These are phyloP conservation scores for Plectranthus barbatus DNA, from an alignment of 257 asterid species.

Conservation along the genomic window DNA sequence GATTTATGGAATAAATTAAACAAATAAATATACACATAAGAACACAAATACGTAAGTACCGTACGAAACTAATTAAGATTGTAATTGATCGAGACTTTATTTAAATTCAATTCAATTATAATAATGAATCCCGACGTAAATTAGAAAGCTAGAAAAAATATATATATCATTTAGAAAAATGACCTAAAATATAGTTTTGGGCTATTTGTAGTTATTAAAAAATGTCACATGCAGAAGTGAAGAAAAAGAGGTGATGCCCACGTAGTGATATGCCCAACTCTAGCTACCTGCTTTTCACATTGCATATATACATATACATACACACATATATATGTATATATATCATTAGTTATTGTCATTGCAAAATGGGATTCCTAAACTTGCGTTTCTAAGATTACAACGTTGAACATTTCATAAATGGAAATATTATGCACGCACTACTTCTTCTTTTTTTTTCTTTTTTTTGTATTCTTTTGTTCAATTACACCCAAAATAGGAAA, in stretches of 20 bases:
- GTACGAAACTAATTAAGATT: too few species aligned
- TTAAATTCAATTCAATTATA: not conserved
- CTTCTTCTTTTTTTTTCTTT: too few species aligned
- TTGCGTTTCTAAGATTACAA: conserved; percentile 9
- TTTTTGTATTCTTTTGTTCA: not conserved
- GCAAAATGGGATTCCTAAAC: not conserved
- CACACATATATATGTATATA: too few species aligned
- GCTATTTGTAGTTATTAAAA: too few species aligned
- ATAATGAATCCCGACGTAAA: not conserved
- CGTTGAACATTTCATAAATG: not conserved
- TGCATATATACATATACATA: not conserved
- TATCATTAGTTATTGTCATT: not conserved
- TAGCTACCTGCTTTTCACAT: not conserved
- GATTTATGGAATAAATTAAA: too few species aligned
- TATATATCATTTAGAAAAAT: too few species aligned
- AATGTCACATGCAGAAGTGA: not conserved
- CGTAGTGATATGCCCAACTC: conserved; percentile 4
- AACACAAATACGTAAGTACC: too few species aligned
- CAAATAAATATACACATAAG: too few species aligned
- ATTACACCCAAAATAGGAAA: not conserved
- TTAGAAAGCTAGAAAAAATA: too few species aligned
- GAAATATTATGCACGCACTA: not conserved
- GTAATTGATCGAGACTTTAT: too few species aligned
- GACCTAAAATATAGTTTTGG: too few species aligned
- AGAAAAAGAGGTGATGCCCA: not conserved